These are phyloP conservation scores for Akanthomyces lecanii DNA, from an alignment of 2,329 filamentous ascomycete species.

Conservation along the genomic window DNA sequence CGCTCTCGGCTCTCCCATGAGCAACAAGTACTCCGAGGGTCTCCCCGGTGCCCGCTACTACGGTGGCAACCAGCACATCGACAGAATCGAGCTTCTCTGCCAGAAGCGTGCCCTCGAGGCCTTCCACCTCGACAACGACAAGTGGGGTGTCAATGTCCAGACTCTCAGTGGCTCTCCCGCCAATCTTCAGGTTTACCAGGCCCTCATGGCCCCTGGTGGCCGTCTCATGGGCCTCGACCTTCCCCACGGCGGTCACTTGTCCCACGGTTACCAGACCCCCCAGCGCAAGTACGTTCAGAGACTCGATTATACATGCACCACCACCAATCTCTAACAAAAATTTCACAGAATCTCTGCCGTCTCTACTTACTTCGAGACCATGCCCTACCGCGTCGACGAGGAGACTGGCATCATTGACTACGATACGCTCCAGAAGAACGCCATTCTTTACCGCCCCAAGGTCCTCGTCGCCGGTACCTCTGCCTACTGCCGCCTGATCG, in stretches of 20 bases:
- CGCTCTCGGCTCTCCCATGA: slow-evolving; percentile 89
- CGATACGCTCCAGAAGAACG: slow-evolving; percentile 84
- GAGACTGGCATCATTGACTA: slow-evolving; percentile 97
- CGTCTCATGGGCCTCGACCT: slow-evolving; percentile 95
- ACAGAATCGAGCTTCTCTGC: slow-evolving; percentile 91
- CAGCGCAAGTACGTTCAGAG: slow-evolving; percentile 67
- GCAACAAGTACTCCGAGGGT: slow-evolving; percentile 99
- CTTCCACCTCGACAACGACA: slow-evolving; percentile 78
- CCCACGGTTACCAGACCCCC: slow-evolving; percentile 96
- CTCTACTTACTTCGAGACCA: slow-evolving; percentile 98
- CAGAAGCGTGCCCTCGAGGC: slow-evolving; percentile 89
- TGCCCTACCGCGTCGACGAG: slow-evolving; percentile 88
- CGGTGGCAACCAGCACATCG: slow-evolving; percentile 98
- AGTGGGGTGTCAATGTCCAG: slow-evolving; percentile 99
- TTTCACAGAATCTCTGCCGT: slow-evolving; percentile 76
- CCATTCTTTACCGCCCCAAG: slow-evolving; percentile 90
- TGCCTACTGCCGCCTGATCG: slow-evolving; percentile 96
- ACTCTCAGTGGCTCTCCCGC: slow-evolving; percentile 88
- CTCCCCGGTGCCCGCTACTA: slow-evolving; percentile 98
- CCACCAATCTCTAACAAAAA: slow-evolving; percentile 1
- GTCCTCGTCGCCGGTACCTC: slow-evolving; percentile 94
- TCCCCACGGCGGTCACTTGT: slow-evolving; percentile 89
- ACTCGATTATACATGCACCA: neutral
- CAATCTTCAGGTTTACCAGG: slow-evolving; percentile 97
- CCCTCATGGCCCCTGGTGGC: slow-evolving; percentile 91